These are phyloP conservation scores for Pyrenula massariospora DNA, from an alignment of 495 filamentous ascomycete genomes.

Conservation along the genomic window DNA sequence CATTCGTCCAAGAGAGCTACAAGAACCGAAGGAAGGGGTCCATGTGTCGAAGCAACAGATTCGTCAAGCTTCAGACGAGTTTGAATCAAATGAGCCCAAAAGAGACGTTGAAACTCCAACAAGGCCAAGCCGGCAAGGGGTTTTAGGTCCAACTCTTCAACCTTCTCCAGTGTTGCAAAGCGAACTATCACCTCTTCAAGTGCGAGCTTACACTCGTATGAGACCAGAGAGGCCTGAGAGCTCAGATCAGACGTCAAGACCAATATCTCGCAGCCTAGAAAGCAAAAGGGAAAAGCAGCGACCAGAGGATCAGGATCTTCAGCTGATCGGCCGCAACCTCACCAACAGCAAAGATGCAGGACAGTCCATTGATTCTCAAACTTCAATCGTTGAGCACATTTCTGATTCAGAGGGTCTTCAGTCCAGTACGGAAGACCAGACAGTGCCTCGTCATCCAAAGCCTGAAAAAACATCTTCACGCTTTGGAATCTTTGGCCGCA, in stretches of 20 bases:
- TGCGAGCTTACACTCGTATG: conserved; percentile 30
- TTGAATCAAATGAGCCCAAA: neutral
- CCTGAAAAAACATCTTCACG: conserved; percentile 31
- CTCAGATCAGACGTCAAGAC: conserved; percentile 7
- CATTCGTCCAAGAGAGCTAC: neutral
- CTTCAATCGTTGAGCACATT: neutral
- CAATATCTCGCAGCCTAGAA: conserved; percentile 25
- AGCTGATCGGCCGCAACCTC: conserved; percentile 26
- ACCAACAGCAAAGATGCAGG: neutral
- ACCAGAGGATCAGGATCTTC: conserved; percentile 1
- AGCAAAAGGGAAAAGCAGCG: conserved; percentile 20
- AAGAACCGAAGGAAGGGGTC: neutral
- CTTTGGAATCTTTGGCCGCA: conserved; percentile 66
- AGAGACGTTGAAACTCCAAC: conserved; percentile 28
- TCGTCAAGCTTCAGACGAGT: conserved; percentile 4
- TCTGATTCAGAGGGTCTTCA: conserved; percentile 13
- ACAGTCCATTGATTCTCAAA: neutral
- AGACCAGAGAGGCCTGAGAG: conserved; percentile 23
- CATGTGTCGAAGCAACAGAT: conserved; percentile 1
- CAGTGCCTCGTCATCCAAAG: conserved; percentile 15
- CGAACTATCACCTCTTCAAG: conserved; percentile 44
- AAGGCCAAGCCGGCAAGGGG: conserved; percentile 74
- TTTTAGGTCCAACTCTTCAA: conserved; percentile 50
- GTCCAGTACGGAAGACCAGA: conserved; percentile 14
- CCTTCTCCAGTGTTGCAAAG: conserved; percentile 65